Evolutionary conservation across 208 protist genomes (phyloP).

Genomic region (Wallacemonas sp.): DNA sequence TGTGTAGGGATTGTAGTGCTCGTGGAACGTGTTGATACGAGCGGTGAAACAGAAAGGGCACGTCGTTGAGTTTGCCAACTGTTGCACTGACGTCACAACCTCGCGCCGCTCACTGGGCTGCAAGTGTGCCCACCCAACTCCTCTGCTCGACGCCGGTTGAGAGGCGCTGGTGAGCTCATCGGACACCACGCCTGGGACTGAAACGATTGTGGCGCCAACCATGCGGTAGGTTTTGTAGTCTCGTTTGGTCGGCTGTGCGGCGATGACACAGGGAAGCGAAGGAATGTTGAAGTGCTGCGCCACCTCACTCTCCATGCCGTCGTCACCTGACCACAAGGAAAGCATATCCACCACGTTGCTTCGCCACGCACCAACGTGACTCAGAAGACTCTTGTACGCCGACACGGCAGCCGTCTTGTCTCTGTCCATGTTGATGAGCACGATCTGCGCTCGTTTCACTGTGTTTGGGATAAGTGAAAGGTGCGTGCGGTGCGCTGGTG

Average conservation of each 20-base stretch:
- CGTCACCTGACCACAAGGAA: constrained; percentile 70
- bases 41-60: constrained; percentile 67
- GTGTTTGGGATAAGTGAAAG: constrained; percentile 29
- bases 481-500: constrained; percentile 11
- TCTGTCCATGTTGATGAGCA: constrained; percentile 81
- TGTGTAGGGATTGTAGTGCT: constrained; percentile 38
- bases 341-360: constrained; percentile 73
- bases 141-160: background rate
- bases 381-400: constrained; percentile 35
- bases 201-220: background rate
- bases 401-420: constrained; percentile 36
- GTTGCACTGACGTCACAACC: constrained; percentile 12
- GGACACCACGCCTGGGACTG: background rate
- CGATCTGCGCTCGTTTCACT: constrained; percentile 75
- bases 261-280: constrained; percentile 71
- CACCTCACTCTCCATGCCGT: constrained; percentile 73
- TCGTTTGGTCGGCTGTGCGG: constrained; percentile 27
- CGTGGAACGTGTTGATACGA: constrained; percentile 43
- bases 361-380: constrained; percentile 36
- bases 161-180: background rate
- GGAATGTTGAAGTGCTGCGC: constrained; percentile 48
- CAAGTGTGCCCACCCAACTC: constrained; percentile 1
- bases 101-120: constrained; percentile 9
- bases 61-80: constrained; percentile 35
- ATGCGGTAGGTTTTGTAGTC: constrained; percentile 19